Evolutionary conservation across 176 grass and related monocot species (phyloP).

Genomic region (Miscanthus lutarioriparius): DNA sequence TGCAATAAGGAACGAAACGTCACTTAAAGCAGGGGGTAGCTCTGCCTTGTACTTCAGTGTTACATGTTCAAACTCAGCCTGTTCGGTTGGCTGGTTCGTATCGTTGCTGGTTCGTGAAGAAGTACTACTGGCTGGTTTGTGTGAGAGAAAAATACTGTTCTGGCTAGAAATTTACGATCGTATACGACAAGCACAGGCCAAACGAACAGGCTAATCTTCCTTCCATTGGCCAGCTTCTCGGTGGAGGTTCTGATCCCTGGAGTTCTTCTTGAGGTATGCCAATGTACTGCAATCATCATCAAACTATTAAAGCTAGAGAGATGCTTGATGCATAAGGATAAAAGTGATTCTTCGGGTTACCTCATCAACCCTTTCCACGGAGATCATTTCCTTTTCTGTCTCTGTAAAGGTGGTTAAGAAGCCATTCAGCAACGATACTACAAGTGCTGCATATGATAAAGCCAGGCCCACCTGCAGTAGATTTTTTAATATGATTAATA

Average conservation of each 20-base stretch:
- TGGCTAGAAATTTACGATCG: no score
- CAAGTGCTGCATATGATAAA: conserved; percentile 84
- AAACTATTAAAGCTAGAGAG: conserved; percentile 15
- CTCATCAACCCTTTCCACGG: conserved; percentile 90
- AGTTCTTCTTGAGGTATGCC: conserved; percentile 78
- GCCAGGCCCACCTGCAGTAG: conserved; percentile 74
- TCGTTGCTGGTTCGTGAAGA: no score
- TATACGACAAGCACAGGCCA: no score
- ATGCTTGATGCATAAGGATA: not conserved
- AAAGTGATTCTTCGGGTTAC: conserved; percentile 31
- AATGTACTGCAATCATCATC: conserved; percentile 57
- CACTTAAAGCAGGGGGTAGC: conserved; percentile 67
- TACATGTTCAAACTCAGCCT: conserved; percentile 76
- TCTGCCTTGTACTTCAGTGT: conserved; percentile 78
- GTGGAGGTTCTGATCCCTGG: conserved; percentile 55
- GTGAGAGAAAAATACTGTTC: no score
- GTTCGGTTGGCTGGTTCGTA: no score
- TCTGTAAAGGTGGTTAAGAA: conserved; percentile 94
- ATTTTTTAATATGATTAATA: conserved; percentile 30
- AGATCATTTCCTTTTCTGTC: conserved; percentile 98
- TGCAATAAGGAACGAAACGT: conserved; percentile 67
- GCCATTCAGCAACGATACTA: conserved; percentile 87
- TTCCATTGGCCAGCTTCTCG: conserved; percentile 63
- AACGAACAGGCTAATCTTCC: no score
- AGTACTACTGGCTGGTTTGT: no score